Percentiles rank a stretch among this genome's conserved stretches.
These are phyloP conservation scores for Baorangia bicolor DNA, from an alignment of 768 basidiomycete species.

Conservation along the genomic window DNA sequence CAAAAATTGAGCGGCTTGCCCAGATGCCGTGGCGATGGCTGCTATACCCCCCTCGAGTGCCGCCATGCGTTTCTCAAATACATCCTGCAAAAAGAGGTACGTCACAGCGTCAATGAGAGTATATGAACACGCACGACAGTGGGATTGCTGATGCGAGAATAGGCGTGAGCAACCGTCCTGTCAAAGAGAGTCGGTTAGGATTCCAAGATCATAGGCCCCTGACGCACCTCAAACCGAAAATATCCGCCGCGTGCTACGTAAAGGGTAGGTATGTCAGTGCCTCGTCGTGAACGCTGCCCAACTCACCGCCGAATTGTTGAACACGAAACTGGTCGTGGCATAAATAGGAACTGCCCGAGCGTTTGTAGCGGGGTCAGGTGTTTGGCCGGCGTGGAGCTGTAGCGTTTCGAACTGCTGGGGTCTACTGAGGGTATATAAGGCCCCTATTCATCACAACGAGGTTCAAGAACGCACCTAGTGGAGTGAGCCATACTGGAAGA, in stretches of 20 bases:
- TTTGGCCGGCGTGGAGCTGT: conserved; percentile 75
- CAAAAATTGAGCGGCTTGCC: conserved; percentile 77
- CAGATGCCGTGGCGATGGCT: conserved; percentile 71
- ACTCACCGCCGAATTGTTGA: conserved; percentile 59
- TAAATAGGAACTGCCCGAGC: conserved; percentile 81
- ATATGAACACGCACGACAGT: conserved; percentile 13
- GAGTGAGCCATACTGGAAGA: neutral
- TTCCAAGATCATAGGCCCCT: no score
- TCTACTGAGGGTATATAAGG: neutral
- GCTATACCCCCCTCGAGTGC: conserved; percentile 79
- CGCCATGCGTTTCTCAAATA: conserved; percentile 77
- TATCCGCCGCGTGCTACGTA: conserved; percentile 13
- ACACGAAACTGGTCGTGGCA: conserved; percentile 67
- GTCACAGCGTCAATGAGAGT: neutral
- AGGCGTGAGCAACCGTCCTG: conserved; percentile 9
- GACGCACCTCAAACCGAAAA: conserved; percentile 13
- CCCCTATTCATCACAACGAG: neutral
- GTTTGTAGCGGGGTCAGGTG: conserved; percentile 59
- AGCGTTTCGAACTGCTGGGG: conserved; percentile 68
- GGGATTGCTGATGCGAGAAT: conserved; percentile 23
- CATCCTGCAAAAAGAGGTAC: conserved; percentile 44
- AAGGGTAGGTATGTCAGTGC: no score
- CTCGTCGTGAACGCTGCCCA: no score
- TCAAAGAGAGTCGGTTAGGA: neutral
- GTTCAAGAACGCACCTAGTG: conserved; percentile 1